Evolutionary conservation across 2,329 filamentous ascomycete genomes (phyloP), one percentile per base, ranked within the genome.

Genomic region (Penicillium sp.): DNA sequence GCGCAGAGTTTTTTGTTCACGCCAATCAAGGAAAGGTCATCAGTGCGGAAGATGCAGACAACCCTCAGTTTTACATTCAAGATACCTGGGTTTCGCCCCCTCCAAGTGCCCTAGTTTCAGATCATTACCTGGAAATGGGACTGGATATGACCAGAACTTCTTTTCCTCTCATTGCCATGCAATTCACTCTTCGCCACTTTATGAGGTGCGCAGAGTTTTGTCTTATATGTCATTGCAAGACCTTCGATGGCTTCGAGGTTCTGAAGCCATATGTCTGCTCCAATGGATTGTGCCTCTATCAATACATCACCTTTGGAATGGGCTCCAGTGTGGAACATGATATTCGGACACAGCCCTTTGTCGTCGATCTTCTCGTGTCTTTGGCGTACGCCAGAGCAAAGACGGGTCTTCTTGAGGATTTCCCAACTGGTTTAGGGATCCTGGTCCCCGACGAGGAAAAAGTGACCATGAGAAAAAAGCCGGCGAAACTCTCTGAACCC

Each of bases 311-410:
- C 16, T 79, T 96, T n/a, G 91, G 91, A 0, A 88, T 96, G 67
- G 93, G 92, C 0, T 89, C 90, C 1, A 91, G 86, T 65, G 86
- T 96, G 55, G 92, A 97, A 70, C 87, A 93, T 69, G 91, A 96
- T 68, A 89, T 97, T 22, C 68, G 89, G 26, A 84, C 85, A 13
- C 90, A 93, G 68, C 90, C 91, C 1, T 85, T 87, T 55, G 91
- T 96, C 1, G 90, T 96, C 13, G 93, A 97, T 69, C 80, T 97
- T 2, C 81, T 97, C 0, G 76, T 96, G 47, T 93, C 87, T 72
- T 90, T 97, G 69, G 93, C 91, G 71, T 95, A 92, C 68, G 69
- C 77, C 13, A 84, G 86, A 47, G 79, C 87, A 6, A 65, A 63
- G 5, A 56, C 57, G 10, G 60, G 49, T 13, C 59, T 64, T 14